Evolutionary conservation across 2,329 filamentous ascomycete genomes (phyloP), one percentile per base, ranked within the genome.

Genomic region (Drechslerella coelobrocha): DNA sequence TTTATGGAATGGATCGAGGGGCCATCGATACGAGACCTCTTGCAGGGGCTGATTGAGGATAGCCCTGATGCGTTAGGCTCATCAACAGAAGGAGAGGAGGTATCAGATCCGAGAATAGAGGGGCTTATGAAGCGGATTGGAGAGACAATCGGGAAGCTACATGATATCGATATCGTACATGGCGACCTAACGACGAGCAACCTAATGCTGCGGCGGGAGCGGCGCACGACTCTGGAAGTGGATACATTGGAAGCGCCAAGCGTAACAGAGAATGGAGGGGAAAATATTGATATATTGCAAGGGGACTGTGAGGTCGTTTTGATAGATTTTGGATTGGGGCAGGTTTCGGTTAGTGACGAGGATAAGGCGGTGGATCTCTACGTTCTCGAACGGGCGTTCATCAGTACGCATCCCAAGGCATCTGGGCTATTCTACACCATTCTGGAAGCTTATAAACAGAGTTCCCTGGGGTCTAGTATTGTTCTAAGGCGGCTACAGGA

Each of bases 111-210:
- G 81, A 83, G 48, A 81, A 78, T 10, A n/a, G 12, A 14, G 12
- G 5, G 17, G 2, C 80, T 96, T 71, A 87, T 96, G 85, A 80
- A 82, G 50, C 83, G 85, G 73, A 86, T 96, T 68, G 92, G 91
- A 0, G 77, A 78, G 3, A 87, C 88, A 1, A 85, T 96, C 14
- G 92, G 89, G 6, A 83, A 79, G 60, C 81, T 99, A 82, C 94
- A 99, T 82, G 84, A 84, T 60, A 84, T 87, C n/a, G 93, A 93
- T 14, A 85, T 97, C 61, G 87, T 96, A 68, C 94, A 99, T 81
- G 94, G 94, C 41, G 94, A 99, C 81, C 80, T 99, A 80, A 99
- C 94, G 71, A 99, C 92, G 73, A 97, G 92, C 80, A 99, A 99
- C 80, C 84, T 99, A 81, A 97, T 99, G 88, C 78, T 97, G 74